These are phyloP conservation scores for Xylariaceae sp. DNA, from an alignment of 2,329 filamentous ascomycete genomes.

Conservation along the genomic window DNA sequence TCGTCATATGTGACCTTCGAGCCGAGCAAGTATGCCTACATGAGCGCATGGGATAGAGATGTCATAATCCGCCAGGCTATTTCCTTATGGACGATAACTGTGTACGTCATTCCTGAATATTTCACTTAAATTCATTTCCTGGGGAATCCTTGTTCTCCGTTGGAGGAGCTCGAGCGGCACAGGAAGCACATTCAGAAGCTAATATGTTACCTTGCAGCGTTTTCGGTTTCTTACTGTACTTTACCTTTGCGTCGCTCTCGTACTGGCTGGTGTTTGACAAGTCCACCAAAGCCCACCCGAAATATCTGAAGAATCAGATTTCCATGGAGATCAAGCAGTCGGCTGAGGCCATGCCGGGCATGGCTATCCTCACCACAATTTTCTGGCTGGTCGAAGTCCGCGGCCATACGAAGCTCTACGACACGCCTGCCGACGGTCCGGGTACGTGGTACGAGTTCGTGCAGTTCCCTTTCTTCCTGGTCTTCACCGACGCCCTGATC, in stretches of 20 bases:
- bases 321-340: constrained; percentile 80
- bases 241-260: constrained; percentile 74
- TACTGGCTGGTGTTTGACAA: constrained; percentile 93
- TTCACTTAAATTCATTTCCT: too few relatives aligned
- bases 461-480: constrained; percentile 79
- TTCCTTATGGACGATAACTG: constrained; percentile 79
- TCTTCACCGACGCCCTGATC: constrained; percentile 74
- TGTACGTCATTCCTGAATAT: constrained; percentile 51
- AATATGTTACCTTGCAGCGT: constrained; percentile 57
- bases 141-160: too few relatives aligned
- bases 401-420: constrained; percentile 84
- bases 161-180: too few relatives aligned
- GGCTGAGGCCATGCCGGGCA: constrained; percentile 70
- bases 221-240: constrained; percentile 82
- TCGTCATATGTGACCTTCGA: constrained; percentile 65
- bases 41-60: constrained; percentile 73
- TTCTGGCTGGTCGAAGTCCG: constrained; percentile 80
- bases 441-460: constrained; percentile 72
- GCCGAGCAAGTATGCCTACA: constrained; percentile 72
- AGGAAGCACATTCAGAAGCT: constrained; percentile 6
- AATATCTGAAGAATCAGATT: constrained; percentile 93
- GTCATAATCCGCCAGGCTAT: constrained; percentile 70
- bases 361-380: constrained; percentile 76
- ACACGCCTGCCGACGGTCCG: constrained; percentile 69
- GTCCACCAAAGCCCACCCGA: constrained; percentile 80